Conservation (phyloP, 208 protist genomes). For the Acanthamoeba lugdunensis region DNA sequence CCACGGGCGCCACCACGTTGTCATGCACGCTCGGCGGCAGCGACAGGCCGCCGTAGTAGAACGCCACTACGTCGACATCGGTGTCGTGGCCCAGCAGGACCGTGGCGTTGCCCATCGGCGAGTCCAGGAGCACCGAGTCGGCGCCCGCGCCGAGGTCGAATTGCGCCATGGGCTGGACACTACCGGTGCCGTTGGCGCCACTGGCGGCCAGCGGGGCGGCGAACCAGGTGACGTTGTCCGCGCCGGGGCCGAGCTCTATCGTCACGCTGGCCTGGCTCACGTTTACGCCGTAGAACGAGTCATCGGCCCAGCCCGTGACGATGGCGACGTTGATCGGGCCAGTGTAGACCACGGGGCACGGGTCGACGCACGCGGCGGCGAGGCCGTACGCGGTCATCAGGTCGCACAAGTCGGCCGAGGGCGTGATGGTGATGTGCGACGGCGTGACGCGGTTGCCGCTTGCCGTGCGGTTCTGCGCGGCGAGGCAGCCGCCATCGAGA, state of each 20-base stretch:
- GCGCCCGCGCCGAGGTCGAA: constrained; percentile 43
- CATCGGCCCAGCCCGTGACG: constrained; percentile 40
- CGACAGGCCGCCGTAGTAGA: constrained; percentile 3
- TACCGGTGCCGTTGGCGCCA: neutral
- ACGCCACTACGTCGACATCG: constrained; percentile 3
- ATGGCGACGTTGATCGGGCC: constrained; percentile 55
- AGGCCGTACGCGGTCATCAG: constrained; percentile 18
- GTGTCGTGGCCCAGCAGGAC: constrained; percentile 40
- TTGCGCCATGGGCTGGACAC: neutral
- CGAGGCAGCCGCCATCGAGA: constrained; percentile 45
- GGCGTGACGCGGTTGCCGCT: neutral
- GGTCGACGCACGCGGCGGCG: neutral
- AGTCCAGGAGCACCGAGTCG: neutral
- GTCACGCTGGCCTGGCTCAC: neutral
- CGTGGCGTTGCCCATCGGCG: neutral
- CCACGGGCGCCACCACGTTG: constrained; percentile 25
- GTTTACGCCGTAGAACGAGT: constrained; percentile 21
- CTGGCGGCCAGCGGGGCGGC: neutral
- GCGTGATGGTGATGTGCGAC: neutral
- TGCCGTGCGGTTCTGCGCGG: neutral
- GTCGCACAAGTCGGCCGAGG: neutral
- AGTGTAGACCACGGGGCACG: constrained; percentile 56
- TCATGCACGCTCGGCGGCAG: constrained; percentile 18
- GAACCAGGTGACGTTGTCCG: constrained; percentile 54
- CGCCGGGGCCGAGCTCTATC: constrained; percentile 23